Evolutionary conservation across 306 rosid genomes (phyloP), one percentile per base, ranked within the genome.

Genomic region (Arachis hypogaea): DNA sequence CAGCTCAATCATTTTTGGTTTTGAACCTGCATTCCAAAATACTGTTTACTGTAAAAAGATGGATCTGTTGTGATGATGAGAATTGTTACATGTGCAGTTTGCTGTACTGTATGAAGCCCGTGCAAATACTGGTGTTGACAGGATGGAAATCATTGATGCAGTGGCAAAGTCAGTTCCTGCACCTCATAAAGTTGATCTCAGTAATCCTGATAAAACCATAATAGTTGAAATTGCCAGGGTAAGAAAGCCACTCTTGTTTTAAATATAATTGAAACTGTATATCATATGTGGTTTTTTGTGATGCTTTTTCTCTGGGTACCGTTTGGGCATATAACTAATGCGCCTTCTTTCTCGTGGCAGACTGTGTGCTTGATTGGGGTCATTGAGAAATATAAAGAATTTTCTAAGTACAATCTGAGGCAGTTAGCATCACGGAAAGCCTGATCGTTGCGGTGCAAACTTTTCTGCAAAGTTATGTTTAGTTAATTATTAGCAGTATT

Each of bases 111-210:
- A 92, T 80, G 97, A 88, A 80, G 96, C 99, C 69, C 96, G 99
- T 56, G 91, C 97, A 73, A 94, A 92, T 81, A 84, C 88, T 41
- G 99, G 99, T 11, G 72, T 92, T 80, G 96, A 94, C 84, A 82
- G 95, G 82, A 87, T 87, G 94, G 90, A 92, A 77, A 94, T 92
- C 55, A 94, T 94, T 7, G 76, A 92, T 68, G 86, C 93, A 8
- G 96, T 92, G 59, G 99, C 99, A 22, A 89, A 89, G 78, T 83
- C 96, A 5, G 79, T 94, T 83, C 99, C 96, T 77, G 87, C 46
- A 63, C 97, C 96, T n/a, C 96, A 92, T 82, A 92, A 85, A 84
- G 99, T 94, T 81, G 99, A 94, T 84, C 94, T 92, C 52, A 92
- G 57, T 40, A 85, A 87, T 85, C 96, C 97, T n/a, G 92, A 88